Percentiles rank a stretch among this genome's conserved stretches.
These are phyloP conservation scores for Saturnispora sanitii DNA, from an alignment of 805 yeast genomes.

Conservation along the genomic window DNA sequence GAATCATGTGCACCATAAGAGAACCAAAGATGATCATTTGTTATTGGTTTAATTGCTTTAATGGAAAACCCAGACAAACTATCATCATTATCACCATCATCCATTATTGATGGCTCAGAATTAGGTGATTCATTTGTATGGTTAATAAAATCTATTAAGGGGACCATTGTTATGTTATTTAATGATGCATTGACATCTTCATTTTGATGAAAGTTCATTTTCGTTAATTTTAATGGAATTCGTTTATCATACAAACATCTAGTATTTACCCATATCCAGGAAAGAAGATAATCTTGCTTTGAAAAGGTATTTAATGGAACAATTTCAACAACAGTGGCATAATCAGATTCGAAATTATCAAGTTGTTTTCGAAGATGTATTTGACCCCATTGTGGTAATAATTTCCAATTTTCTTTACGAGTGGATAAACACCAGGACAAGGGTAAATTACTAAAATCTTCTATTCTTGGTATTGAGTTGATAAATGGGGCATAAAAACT, in stretches of 20 bases:
- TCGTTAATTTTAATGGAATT: conserved; percentile 36
- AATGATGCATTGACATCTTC: conserved; percentile 26
- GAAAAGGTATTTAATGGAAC: conserved; percentile 5
- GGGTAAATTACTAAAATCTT: conserved; percentile 51
- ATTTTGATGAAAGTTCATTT: neutral
- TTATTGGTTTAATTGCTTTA: too few relatives aligned
- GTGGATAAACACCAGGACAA: conserved; percentile 40
- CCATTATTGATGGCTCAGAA: conserved; percentile 40
- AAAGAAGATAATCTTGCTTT: conserved; percentile 39
- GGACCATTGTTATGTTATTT: conserved; percentile 76
- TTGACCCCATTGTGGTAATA: conserved; percentile 37
- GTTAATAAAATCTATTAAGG: conserved; percentile 81
- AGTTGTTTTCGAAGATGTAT: conserved; percentile 34
- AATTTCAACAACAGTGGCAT: conserved; percentile 20
- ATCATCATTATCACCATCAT: conserved; percentile 31
- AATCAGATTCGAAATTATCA: conserved; percentile 35
- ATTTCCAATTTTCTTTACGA: conserved; percentile 19
- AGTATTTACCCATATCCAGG: conserved; percentile 85
- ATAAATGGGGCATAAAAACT: conserved; percentile 68
- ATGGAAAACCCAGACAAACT: conserved; percentile 25
- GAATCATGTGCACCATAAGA: conserved; percentile 87
- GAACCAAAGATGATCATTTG: conserved; percentile 62
- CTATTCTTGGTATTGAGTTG: conserved; percentile 46
- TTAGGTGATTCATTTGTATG: conserved; percentile 55
- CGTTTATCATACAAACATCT: conserved; percentile 68